Evolutionary conservation across 306 rosid species (phyloP).

Genomic region (Styphnolobium japonicum): DNA sequence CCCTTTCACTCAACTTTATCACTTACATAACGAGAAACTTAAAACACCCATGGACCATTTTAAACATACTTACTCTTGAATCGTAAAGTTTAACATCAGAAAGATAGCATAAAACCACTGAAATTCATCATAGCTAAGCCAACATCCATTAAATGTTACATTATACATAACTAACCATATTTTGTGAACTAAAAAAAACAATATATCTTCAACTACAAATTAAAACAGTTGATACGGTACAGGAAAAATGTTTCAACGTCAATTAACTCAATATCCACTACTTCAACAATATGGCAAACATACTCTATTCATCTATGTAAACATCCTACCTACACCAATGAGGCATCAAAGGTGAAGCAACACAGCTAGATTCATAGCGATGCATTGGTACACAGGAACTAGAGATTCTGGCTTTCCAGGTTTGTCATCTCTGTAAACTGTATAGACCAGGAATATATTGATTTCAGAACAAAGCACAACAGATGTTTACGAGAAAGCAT

Average conservation of each 20-base stretch:
- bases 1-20: not conserved
- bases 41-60: not conserved
- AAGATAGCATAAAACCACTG: not conserved
- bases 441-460: constrained; percentile 17
- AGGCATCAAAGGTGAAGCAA: constrained; percentile 22
- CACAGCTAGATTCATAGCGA: constrained; percentile 22
- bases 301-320: not conserved
- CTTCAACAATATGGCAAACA: constrained; percentile 2
- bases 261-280: constrained; percentile 20
- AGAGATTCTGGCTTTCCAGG: constrained; percentile 29
- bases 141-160: not conserved
- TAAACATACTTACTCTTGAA: too few relatives aligned
- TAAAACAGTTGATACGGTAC: constrained; percentile 19
- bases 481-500: not conserved
- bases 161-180: not conserved
- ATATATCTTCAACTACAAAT: not conserved
- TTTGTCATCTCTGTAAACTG: constrained; percentile 33
- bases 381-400: not conserved
- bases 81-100: too few relatives aligned
- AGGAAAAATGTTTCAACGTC: constrained; percentile 13
- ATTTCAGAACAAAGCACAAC: not conserved
- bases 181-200: not conserved
- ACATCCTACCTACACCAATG: constrained; percentile 1
- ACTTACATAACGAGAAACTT: not conserved
- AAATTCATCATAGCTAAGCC: not conserved